Percentiles rank a stretch among this genome's conserved stretches.
Conservation (phyloP, 345 rosid genomes). For the Gossypium rotundifolium region DNA sequence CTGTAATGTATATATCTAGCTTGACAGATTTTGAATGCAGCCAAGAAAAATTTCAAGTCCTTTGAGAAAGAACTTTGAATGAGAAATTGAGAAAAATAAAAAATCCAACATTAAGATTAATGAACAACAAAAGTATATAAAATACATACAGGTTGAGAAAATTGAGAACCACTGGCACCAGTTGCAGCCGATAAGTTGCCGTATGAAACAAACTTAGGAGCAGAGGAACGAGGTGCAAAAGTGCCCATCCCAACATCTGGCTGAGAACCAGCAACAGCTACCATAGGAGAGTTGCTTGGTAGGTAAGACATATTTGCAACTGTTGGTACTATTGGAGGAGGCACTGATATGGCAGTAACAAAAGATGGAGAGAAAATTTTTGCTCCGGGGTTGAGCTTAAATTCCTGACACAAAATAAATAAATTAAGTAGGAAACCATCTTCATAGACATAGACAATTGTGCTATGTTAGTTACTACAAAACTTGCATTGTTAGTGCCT, state of each 20-base stretch:
- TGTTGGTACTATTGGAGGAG: constrained; percentile 39
- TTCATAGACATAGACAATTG: background rate
- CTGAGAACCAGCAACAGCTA: constrained; percentile 48
- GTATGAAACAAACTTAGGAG: constrained; percentile 54
- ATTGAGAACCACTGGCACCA: constrained; percentile 36
- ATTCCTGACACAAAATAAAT: constrained; percentile 42
- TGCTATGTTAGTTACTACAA: background rate
- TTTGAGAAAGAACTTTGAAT: background rate
- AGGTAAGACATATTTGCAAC: constrained; percentile 42
- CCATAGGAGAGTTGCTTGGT: constrained; percentile 41
- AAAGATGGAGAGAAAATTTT: constrained; percentile 69
- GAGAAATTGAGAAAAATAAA: background rate
- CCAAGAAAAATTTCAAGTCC: background rate
- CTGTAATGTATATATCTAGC: background rate
- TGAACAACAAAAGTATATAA: constrained; percentile 5
- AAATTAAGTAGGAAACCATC: background rate
- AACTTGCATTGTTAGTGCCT: background rate
- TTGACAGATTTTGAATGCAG: background rate
- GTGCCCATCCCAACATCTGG: constrained; percentile 46
- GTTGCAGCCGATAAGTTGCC: constrained; percentile 40
- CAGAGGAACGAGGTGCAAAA: constrained; percentile 43
- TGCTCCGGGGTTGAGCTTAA: constrained; percentile 86
- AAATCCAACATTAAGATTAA: background rate
- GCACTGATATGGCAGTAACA: constrained; percentile 37
- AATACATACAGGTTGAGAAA: constrained; percentile 58